Percentiles rank a stretch among this genome's conserved stretches.
Evolutionary conservation across 495 filamentous ascomycete genomes (phyloP).

Genomic region (Peziza echinospora): DNA sequence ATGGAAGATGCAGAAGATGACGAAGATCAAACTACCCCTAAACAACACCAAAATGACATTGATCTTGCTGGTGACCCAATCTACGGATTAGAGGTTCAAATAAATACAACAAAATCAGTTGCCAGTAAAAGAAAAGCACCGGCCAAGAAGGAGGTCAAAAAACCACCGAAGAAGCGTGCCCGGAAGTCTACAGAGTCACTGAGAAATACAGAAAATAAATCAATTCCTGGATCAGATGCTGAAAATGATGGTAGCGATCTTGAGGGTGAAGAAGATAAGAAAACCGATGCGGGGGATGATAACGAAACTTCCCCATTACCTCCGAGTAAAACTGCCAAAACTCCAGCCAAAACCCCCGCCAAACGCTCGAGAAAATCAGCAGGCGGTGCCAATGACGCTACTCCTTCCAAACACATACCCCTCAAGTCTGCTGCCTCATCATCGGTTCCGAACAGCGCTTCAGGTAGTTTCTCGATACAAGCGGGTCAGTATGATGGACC

Average conservation of each 20-base stretch:
- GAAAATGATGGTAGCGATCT: not conserved
- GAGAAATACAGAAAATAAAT: too few relatives aligned
- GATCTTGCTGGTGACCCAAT: too few relatives aligned
- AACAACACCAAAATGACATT: too few relatives aligned
- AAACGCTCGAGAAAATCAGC: not conserved
- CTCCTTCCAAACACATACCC: not conserved
- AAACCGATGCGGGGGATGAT: not conserved
- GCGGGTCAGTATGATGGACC: not conserved
- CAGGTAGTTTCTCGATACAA: too few relatives aligned
- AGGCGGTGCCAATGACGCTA: not conserved
- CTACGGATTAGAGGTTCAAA: too few relatives aligned
- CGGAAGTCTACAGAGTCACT: not conserved
- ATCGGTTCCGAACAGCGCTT: too few relatives aligned
- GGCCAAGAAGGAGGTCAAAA: not conserved
- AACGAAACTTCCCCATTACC: not conserved
- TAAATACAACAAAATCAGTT: too few relatives aligned
- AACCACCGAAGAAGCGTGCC: not conserved
- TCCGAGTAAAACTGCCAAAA: too few relatives aligned
- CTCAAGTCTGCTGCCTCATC: too few relatives aligned
- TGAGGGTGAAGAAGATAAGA: not conserved
- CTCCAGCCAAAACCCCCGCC: not conserved
- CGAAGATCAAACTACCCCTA: too few relatives aligned
- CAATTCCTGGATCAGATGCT: too few relatives aligned
- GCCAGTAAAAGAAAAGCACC: not conserved
- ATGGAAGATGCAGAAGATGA: too few relatives aligned